phyloP scores from a whole-genome alignment of 257 asterid species.

The Linderniella brevidens region DNA sequence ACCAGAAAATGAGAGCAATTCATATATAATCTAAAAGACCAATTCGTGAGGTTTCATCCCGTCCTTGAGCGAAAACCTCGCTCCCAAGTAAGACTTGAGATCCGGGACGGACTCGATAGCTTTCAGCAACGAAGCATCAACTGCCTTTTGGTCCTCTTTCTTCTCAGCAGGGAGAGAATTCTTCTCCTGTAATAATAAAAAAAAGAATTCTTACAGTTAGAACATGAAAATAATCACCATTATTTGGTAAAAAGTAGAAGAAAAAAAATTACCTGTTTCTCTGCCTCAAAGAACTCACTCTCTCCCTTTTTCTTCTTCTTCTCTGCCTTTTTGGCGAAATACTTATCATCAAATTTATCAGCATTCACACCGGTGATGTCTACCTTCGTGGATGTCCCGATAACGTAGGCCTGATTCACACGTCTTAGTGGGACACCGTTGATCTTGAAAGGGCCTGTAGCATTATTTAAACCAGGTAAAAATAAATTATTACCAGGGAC shows the following conservation, averaged over 20 bases:
- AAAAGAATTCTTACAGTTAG: neutral
- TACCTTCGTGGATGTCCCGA: slow-evolving; percentile 51
- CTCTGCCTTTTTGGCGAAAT: slow-evolving; percentile 45
- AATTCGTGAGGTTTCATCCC: slow-evolving; percentile 67
- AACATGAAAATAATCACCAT: neutral
- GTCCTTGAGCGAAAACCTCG: slow-evolving; percentile 52
- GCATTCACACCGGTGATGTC: slow-evolving; percentile 30
- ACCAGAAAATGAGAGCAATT: neutral
- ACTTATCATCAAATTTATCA: slow-evolving; percentile 42
- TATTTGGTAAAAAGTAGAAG: neutral
- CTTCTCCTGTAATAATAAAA: slow-evolving; percentile 19
- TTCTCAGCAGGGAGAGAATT: slow-evolving; percentile 26
- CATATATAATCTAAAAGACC: slow-evolving; percentile 20
- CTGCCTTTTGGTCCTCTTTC: slow-evolving; percentile 48
- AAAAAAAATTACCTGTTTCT: slow-evolving; percentile 18
- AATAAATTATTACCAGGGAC: too few relatives aligned
- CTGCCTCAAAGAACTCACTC: slow-evolving; percentile 37
- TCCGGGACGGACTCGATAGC: slow-evolving; percentile 40
- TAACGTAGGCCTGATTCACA: slow-evolving; percentile 51
- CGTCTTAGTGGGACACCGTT: slow-evolving; percentile 64
- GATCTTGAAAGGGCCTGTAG: slow-evolving; percentile 42
- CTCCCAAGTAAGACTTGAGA: slow-evolving; percentile 42
- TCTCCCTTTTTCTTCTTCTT: slow-evolving; percentile 40
- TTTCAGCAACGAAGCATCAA: slow-evolving; percentile 33
- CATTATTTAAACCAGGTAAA: neutral